phyloP scores from a whole-genome alignment of 2,329 filamentous ascomycete genomes.

The Cladosporium phlei region DNA sequence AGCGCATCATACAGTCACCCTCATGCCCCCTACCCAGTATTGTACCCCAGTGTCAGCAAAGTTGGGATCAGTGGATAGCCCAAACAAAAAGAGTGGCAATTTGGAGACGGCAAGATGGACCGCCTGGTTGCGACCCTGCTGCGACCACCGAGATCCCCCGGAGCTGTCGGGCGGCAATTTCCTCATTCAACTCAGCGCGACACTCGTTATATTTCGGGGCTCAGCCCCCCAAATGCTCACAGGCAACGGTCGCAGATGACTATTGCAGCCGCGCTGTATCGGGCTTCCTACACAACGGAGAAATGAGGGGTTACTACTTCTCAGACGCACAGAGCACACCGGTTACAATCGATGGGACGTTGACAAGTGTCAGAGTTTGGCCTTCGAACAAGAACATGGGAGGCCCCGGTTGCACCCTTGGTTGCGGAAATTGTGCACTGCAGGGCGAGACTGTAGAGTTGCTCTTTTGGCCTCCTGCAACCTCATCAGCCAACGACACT shows the following conservation, averaged over 20 bases:
- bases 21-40: neutral
- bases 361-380: neutral
- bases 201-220: neutral
- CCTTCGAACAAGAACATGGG: neutral
- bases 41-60: slow-evolving; percentile 1
- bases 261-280: neutral
- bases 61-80: slow-evolving; percentile 3
- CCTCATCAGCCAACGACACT: slow-evolving; percentile 1
- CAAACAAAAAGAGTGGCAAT: neutral
- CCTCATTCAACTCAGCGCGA: neutral
- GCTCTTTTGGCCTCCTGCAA: slow-evolving; percentile 20
- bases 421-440: slow-evolving; percentile 20
- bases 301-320: neutral
- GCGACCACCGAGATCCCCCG: neutral
- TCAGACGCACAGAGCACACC: neutral
- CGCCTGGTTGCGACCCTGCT: neutral
- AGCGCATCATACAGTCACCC: neutral
- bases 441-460: slow-evolving; percentile 20
- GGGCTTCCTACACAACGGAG: neutral
- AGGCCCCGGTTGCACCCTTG: slow-evolving; percentile 16
- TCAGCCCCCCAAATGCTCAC: neutral
- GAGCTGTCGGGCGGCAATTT: neutral
- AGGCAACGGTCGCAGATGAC: neutral
- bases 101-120: neutral
- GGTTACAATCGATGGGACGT: neutral